Evolutionary conservation across 495 filamentous ascomycete species (phyloP).

Genomic region (Thozetella sp.): DNA sequence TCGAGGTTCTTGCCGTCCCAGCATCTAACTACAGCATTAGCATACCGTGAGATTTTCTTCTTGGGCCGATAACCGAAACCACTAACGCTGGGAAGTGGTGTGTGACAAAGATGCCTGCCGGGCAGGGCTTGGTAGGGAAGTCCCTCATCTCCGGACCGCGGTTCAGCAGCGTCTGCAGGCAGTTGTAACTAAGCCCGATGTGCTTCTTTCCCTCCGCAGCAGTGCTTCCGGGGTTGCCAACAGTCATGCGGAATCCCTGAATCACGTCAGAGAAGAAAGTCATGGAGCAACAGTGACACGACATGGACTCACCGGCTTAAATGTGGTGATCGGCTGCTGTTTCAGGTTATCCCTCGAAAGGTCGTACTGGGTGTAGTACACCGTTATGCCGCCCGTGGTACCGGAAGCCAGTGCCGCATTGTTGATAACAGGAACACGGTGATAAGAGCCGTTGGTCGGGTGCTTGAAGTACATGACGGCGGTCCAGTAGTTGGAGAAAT

Average conservation of each 20-base stretch:
- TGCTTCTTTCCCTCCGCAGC: conserved; percentile 26
- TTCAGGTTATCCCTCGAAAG: conserved; percentile 34
- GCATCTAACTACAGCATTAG: conserved; percentile 32
- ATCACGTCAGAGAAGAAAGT: no score
- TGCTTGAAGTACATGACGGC: conserved; percentile 53
- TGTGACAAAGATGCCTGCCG: conserved; percentile 48
- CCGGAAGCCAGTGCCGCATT: conserved; percentile 42
- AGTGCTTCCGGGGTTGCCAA: conserved; percentile 43
- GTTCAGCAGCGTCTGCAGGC: conserved; percentile 39
- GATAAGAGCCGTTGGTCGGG: conserved; percentile 46
- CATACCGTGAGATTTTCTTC: background rate
- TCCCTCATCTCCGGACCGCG: conserved; percentile 43
- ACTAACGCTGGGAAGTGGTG: conserved; percentile 54
- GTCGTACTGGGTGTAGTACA: conserved; percentile 50
- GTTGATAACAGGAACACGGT: conserved; percentile 41
- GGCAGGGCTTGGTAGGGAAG: conserved; percentile 46
- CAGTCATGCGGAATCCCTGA: conserved; percentile 60
- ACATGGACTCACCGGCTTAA: conserved; percentile 43
- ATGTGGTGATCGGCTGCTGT: conserved; percentile 43
- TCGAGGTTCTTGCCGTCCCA: conserved; percentile 63
- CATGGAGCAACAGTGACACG: no score
- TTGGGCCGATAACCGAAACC: background rate
- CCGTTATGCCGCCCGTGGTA: conserved; percentile 49
- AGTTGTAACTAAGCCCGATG: conserved; percentile 49
- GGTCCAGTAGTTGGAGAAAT: conserved; percentile 52